phyloP scores from a whole-genome alignment of 352 stramenopile genomes.

The Globisporangium barbulae region DNA sequence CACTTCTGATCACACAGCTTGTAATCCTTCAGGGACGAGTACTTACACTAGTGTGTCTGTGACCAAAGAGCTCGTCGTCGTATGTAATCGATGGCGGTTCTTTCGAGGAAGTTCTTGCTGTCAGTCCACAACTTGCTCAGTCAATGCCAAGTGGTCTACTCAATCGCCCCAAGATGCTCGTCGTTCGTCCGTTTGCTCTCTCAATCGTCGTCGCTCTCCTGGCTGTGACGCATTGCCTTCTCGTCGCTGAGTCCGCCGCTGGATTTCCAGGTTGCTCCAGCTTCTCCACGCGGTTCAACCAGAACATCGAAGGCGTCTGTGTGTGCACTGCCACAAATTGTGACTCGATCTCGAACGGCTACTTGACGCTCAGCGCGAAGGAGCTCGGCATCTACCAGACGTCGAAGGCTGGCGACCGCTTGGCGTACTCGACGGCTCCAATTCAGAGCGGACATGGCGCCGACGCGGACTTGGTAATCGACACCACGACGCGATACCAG shows the following conservation, averaged over 20 bases:
- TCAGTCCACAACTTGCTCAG: not conserved
- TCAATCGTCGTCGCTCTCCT: not conserved
- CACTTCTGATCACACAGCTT: not conserved
- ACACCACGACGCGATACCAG: constrained; percentile 41
- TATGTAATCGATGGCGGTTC: too few relatives aligned
- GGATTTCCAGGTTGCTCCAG: constrained; percentile 12
- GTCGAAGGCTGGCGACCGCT: constrained; percentile 41
- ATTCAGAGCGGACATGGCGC: constrained; percentile 2
- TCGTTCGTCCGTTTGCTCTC: constrained; percentile 3
- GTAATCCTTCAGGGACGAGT: not conserved
- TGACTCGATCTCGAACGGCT: constrained; percentile 30
- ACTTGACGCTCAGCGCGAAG: constrained; percentile 22
- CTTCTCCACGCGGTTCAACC: constrained; percentile 39
- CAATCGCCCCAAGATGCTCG: not conserved
- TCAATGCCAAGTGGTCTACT: not conserved
- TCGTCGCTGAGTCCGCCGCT: not conserved
- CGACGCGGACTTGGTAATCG: constrained; percentile 32
- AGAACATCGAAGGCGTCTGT: constrained; percentile 46
- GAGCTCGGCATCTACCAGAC: constrained; percentile 49
- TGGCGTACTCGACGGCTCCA: constrained; percentile 31
- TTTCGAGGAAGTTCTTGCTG: not conserved
- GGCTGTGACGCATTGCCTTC: not conserved
- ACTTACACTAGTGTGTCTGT: not conserved
- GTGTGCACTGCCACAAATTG: constrained; percentile 45
- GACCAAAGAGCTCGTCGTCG: too few relatives aligned